Evolutionary conservation across 2,329 filamentous ascomycete genomes (phyloP).

Genomic region (Fusarium coicis): DNA sequence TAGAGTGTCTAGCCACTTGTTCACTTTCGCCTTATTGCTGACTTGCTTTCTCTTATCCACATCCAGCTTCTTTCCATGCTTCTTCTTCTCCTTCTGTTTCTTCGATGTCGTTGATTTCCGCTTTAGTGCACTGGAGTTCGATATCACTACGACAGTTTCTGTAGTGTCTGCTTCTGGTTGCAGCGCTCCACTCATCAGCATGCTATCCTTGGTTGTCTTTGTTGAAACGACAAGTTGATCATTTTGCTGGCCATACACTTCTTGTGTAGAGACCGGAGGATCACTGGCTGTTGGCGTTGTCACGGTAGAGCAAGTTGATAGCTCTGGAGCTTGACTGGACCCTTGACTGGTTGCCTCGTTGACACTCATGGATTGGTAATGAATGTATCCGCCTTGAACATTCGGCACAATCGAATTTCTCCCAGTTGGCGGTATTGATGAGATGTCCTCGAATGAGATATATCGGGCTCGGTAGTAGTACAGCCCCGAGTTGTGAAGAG

Average conservation of each 20-base stretch:
- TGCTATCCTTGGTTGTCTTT: not conserved
- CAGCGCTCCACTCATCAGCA: slow-evolving; percentile 33
- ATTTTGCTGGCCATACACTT: not conserved
- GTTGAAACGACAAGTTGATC: slow-evolving; percentile 14
- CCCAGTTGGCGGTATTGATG: slow-evolving; percentile 20
- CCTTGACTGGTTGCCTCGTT: slow-evolving; percentile 1
- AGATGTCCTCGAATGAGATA: slow-evolving; percentile 31
- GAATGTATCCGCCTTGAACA: slow-evolving; percentile 31
- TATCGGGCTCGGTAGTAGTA: slow-evolving; percentile 40
- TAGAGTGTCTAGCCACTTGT: slow-evolving; percentile 33
- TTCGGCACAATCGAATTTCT: slow-evolving; percentile 37
- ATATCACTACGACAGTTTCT: slow-evolving; percentile 16
- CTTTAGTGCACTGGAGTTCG: not conserved
- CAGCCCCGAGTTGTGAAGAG: slow-evolving; percentile 13
- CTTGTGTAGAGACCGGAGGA: not conserved
- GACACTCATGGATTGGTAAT: slow-evolving; percentile 38
- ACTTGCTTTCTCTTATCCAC: slow-evolving; percentile 37
- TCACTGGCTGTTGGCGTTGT: slow-evolving; percentile 15
- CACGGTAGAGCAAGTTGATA: slow-evolving; percentile 19
- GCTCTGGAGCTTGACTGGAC: not conserved
- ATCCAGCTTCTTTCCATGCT: slow-evolving; percentile 28
- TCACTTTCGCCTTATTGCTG: slow-evolving; percentile 34
- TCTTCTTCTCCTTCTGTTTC: slow-evolving; percentile 38
- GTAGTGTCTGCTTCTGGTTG: not conserved
- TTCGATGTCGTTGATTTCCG: slow-evolving; percentile 13